Evolutionary conservation across 345 rosid genomes (phyloP), one percentile per base, ranked within the genome.

Genomic region (Camelina sativa): DNA sequence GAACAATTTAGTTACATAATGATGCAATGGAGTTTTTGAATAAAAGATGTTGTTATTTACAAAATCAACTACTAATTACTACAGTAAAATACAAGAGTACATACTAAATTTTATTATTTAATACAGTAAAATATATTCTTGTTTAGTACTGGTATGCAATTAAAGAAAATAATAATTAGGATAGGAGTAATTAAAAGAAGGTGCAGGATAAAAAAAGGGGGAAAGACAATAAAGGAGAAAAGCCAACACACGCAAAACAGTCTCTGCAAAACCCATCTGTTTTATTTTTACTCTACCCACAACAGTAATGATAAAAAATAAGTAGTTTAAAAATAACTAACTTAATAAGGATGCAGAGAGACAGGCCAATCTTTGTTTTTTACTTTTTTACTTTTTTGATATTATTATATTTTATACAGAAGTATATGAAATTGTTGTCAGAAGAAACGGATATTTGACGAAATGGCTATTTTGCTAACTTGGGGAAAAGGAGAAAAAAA

Each of bases 241-340:
- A 65, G 73, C 73, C 58, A 78, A 72, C 76, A 77, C 65, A 76
- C 74, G 74, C 74, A 76, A 62, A 54, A 76, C 79, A 76, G 79
- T 62, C 69, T 65, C 72, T 71, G 76, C 77, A 71, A 58, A 71
- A 65, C 62, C 72, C 68, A 47, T 71, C 50, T 77, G 68, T 77
- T 46, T 64, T 76, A 32, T 5, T 75, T 77, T 72, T 60, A 77
- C 77, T 59, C 73, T 58, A 58, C 68, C 69, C 32, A 59, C 1
- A 71, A 72, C 68, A 65, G 68, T 72, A 77, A 65, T 71, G 40
- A 77, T 77, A 40, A 28, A 10, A 73, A 30, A 13, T 16, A 43
- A 32, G 6, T 3, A 32, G 35, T 32, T 6, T 32, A 13, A 58
- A 58, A 60, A 52, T 41, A 51, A 52, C 23, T 53, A 75, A 62